Conservation (phyloP, 2,329 filamentous ascomycete species). For the Clarireedia sp. region DNA sequence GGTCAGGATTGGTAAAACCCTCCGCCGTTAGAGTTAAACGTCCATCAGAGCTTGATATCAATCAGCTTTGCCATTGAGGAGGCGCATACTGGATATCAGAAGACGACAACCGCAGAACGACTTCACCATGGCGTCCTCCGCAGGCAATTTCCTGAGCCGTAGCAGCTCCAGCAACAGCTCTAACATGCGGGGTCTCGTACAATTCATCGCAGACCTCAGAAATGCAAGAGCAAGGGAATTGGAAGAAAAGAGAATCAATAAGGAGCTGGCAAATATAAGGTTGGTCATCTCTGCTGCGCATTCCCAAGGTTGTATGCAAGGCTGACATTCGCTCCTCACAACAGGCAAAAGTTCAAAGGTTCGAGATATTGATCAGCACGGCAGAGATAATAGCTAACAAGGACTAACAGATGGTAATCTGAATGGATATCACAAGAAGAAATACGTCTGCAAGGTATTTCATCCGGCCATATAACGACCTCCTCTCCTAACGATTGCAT, state of each 20-base stretch:
- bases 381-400: slow-evolving; percentile 14
- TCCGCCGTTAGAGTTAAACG: not conserved
- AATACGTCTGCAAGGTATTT: slow-evolving; percentile 93
- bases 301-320: slow-evolving; percentile 3
- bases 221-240: slow-evolving; percentile 92
- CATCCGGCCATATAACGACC: not conserved
- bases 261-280: slow-evolving; percentile 96
- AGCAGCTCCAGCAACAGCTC: slow-evolving; percentile 53
- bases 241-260: slow-evolving; percentile 99
- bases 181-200: slow-evolving; percentile 78
- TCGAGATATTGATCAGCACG: slow-evolving; percentile 16
- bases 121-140: slow-evolving; percentile 25
- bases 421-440: slow-evolving; percentile 98
- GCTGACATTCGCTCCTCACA: slow-evolving; percentile 21
- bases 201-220: slow-evolving; percentile 94
- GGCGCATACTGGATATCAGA: not conserved
- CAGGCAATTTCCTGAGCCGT: slow-evolving; percentile 55
- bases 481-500: not conserved
- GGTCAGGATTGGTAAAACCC: not conserved
- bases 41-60: not conserved
- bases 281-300: slow-evolving; percentile 31
- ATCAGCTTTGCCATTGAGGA: not conserved
- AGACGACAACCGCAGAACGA: not conserved
- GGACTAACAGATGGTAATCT: slow-evolving; percentile 62
- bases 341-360: slow-evolving; percentile 88